Conservation (phyloP, 768 basidiomycete species). For the Suillus variegatus region DNA sequence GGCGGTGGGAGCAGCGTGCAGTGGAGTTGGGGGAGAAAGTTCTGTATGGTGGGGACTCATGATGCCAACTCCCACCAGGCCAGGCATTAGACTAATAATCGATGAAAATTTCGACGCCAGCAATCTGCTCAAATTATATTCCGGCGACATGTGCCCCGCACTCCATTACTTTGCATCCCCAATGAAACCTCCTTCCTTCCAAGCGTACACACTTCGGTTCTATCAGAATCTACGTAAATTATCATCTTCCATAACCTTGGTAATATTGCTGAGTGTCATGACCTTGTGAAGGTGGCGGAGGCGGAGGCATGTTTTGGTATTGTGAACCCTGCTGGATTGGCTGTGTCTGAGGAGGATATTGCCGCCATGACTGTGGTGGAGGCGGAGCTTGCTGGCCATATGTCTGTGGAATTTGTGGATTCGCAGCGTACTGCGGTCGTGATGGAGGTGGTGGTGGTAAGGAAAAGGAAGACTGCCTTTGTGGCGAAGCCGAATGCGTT, state of each 20-base stretch:
- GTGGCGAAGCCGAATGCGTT: conserved; percentile 19
- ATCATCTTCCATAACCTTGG: conserved; percentile 32
- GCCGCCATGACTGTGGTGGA: conserved; percentile 23
- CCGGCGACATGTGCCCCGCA: neutral
- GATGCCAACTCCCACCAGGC: neutral
- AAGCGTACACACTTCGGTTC: neutral
- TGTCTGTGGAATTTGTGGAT: conserved; percentile 16
- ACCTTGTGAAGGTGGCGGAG: conserved; percentile 35
- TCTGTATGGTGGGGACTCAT: conserved; percentile 40
- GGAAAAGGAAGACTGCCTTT: conserved; percentile 28
- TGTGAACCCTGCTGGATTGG: conserved; percentile 25
- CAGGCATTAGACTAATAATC: conserved; percentile 4
- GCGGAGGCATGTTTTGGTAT: conserved; percentile 28
- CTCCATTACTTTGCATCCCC: neutral
- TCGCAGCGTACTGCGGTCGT: conserved; percentile 21
- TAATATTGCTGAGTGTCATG: conserved; percentile 29
- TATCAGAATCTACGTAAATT: neutral
- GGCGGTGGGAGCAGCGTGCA: conserved; percentile 47
- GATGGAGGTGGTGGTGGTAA: conserved; percentile 20
- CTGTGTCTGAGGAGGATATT: conserved; percentile 22
- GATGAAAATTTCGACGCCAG: neutral
- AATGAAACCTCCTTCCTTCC: neutral
- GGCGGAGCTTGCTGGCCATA: conserved; percentile 25
- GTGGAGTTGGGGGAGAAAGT: conserved; percentile 47
- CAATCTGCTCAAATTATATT: neutral